Evolutionary conservation across 2,329 filamentous ascomycete species (phyloP), one percentile per base, ranked within the genome.

Genomic region (Didymella pomorum): DNA sequence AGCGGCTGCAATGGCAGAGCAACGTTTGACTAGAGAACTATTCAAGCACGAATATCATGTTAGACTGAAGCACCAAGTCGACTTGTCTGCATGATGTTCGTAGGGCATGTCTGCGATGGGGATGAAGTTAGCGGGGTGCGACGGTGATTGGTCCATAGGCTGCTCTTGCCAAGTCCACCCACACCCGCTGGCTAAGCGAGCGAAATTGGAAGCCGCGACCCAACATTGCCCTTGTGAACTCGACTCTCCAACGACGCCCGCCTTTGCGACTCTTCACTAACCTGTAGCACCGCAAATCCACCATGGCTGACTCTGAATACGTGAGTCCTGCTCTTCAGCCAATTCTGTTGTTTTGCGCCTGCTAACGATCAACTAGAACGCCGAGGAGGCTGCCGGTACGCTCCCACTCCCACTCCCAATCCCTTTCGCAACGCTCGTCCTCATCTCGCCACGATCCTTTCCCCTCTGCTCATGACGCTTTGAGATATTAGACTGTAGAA

Each of bases 301-400:
- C 80, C 84, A 94, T 94, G 91, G 91, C 91, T 88, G 91, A 94
- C 86, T 79, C 82, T 76, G 89, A 93, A 85, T 95, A 95, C 85
- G 91, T 93, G 86, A 82, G 90, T 90, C 74, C 66, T 67, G 69
- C 70, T 46, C 64, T 18, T 28, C 49, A 21, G 41, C 50, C 10
- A 21, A 42, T 11, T 25, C 33, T 6, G 21, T 41, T 21, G 46
- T 39, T 25, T 49, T 76, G 56, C 56, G 46, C 52, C 47, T 68
- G 57, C 69, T 70, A 61, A 71, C 62, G 51, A 23, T 48, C 42
- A 52, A 21, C 61, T 77, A 97, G 93, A 94, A 97, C 86, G 89
- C 93, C 82, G 93, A 96, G 87, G 92, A 95, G 88, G 94, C 94
- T 84, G 94, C 93, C 81, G 85, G 84, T 88, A 87, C 78, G 85